Evolutionary conservation across 2,329 filamentous ascomycete species (phyloP), one percentile per base, ranked within the genome.

Genomic region (Ascochyta lentis): DNA sequence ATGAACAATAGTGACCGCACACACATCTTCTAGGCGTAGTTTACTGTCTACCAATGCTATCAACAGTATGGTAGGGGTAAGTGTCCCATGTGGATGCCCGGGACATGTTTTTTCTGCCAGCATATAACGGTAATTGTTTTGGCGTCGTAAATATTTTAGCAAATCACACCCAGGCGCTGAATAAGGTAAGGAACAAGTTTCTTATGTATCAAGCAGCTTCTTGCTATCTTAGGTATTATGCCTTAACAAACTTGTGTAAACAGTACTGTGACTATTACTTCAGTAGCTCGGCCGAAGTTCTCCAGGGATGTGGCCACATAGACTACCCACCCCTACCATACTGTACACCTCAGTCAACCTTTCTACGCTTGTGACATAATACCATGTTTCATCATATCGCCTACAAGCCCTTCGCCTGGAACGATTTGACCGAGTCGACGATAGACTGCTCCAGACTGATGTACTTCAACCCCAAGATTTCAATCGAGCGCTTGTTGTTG

Each of bases 391-490:
- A 9, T 29, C 22, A 4, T 6, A 35, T 35, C 19, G 10, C 26
- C 31, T 73, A 82, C 47, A 79, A 76, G 0, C 81, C 81, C 41
- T 83, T 80, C 34, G 75, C 77, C 69, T 89, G 81, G 66, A 92
- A 72, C 29, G 84, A 87, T 74, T 84, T 84, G 16, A 89, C 84
- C 6, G 85, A 83, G 73, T 89, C 88, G 19, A 79, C 73, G 49
- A 90, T 81, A 46, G 80, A 83, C 68, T 85, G 76, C 67, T 88
- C 82, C 38, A 91, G 74, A 0, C 74, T 72, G 56, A 70, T 84
- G 66, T 86, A 90, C 66, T 86, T 78, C 23, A 90, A 61, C 0
- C 86, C 86, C 42, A 91, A 64, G 0, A 89, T 64, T 48, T 84
- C 75, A 62, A 77, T 80, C 6, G 80, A 82, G 64, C 81, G 79